phyloP scores from a whole-genome alignment of 176 grass and related monocot genomes.

The Saccharum spontaneum region DNA sequence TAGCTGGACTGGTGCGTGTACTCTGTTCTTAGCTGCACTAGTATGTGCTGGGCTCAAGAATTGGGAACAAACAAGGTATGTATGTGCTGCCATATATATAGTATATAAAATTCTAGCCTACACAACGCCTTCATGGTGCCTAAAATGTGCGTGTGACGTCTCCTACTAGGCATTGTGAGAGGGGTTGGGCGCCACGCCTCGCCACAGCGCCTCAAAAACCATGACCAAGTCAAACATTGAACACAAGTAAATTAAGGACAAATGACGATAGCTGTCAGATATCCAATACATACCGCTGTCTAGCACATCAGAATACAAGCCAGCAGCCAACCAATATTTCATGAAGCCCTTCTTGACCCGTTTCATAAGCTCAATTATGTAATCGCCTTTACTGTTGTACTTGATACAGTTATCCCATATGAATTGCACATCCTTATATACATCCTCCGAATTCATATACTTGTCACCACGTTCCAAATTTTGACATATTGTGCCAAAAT shows the following conservation, averaged over 20 bases:
- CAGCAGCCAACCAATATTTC: constrained; percentile 86
- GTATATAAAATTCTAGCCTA: too few species aligned
- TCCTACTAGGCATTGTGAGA: too few species aligned
- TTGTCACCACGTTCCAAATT: constrained; percentile 72
- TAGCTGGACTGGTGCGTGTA: too few species aligned
- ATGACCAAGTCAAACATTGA: constrained; percentile 10
- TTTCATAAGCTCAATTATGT: constrained; percentile 96
- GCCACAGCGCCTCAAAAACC: too few species aligned
- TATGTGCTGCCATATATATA: too few species aligned
- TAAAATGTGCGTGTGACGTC: too few species aligned
- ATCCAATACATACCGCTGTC: constrained; percentile 55
- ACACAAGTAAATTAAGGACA: background rate
- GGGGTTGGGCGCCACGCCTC: too few species aligned
- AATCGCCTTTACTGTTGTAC: constrained; percentile 99
- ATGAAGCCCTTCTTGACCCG: constrained; percentile 95
- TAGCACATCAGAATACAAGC: constrained; percentile 64
- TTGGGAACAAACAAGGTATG: too few species aligned
- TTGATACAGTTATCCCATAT: constrained; percentile 95
- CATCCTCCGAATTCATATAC: constrained; percentile 90
- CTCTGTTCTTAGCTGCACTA: too few species aligned
- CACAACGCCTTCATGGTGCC: too few species aligned
- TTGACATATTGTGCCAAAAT: constrained; percentile 95
- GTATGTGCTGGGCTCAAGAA: too few species aligned
- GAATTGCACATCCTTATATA: constrained; percentile 84
- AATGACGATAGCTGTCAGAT: background rate